Conservation (phyloP, 768 basidiomycete species). For the Rubroboletus satanas region DNA sequence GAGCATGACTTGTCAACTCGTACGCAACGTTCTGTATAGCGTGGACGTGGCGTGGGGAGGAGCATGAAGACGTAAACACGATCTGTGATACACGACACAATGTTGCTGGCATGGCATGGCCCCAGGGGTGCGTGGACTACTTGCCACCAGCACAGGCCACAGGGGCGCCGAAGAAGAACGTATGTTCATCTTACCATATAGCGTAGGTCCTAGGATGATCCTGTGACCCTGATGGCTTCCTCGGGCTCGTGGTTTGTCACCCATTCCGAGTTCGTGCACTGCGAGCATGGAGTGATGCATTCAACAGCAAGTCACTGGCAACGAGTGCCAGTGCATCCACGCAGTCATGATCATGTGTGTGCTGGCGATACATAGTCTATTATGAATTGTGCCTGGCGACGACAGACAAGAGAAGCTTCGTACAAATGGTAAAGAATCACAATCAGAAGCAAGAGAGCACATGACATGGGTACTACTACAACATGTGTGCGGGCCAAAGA, state of each 20-base stretch:
- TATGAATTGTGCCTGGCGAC: conserved; percentile 3
- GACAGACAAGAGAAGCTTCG: not conserved
- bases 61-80: not conserved
- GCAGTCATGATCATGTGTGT: not conserved
- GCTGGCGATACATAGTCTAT: not conserved
- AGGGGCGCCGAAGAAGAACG: not conserved
- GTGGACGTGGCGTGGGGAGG: not conserved
- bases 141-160: not conserved
- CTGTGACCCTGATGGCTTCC: conserved; percentile 5
- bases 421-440: not conserved
- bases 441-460: conserved; percentile 2
- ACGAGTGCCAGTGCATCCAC: not conserved
- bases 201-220: not conserved
- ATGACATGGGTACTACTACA: conserved; percentile 27
- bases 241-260: conserved; percentile 4
- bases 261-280: not conserved
- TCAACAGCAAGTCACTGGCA: not conserved
- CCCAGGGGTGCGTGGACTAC: not conserved
- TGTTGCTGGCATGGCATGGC: not conserved
- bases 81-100: not conserved
- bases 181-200: not conserved
- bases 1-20: not conserved
- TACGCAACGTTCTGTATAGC: not conserved
- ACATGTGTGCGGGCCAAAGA: conserved; percentile 18
- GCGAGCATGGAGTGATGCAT: not conserved